Evolutionary conservation across 805 yeast species (phyloP).

Genomic region (Wickerhamiella sorbophila): DNA sequence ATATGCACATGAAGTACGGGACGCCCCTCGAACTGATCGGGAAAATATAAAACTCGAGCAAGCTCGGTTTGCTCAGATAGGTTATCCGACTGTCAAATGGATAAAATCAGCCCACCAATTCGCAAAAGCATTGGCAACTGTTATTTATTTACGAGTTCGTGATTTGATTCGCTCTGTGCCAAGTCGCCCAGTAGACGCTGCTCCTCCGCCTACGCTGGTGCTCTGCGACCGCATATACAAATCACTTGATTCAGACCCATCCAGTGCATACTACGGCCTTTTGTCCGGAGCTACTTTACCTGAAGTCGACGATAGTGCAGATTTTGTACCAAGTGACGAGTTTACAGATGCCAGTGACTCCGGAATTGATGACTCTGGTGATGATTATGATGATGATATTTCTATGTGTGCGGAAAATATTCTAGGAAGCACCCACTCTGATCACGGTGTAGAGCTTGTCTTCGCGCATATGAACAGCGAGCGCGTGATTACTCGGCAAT

Average conservation of each 20-base stretch:
- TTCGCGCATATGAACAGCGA: neutral
- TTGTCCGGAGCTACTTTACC: neutral
- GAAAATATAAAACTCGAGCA: neutral
- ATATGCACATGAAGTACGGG: neutral
- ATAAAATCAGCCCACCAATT: too few relatives aligned
- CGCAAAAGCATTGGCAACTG: neutral
- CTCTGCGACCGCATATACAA: too few relatives aligned
- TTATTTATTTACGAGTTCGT: neutral
- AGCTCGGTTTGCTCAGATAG: neutral
- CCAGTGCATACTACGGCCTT: slow-evolving; percentile 2
- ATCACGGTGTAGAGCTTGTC: neutral
- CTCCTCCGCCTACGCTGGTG: too few relatives aligned
- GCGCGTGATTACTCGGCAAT: neutral
- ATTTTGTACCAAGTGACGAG: neutral
- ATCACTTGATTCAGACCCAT: neutral
- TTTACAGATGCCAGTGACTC: neutral
- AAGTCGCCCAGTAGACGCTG: too few relatives aligned
- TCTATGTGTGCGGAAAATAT: neutral
- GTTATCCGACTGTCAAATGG: too few relatives aligned
- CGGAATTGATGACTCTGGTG: neutral
- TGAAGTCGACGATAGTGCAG: slow-evolving; percentile 3
- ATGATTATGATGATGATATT: neutral
- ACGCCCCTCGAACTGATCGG: neutral
- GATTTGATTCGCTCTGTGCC: neutral
- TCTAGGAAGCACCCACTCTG: neutral